Percentiles rank a stretch among this genome's conserved stretches.
phyloP scores from a whole-genome alignment of 345 rosid species.

The Gynandropsis gynandra region DNA sequence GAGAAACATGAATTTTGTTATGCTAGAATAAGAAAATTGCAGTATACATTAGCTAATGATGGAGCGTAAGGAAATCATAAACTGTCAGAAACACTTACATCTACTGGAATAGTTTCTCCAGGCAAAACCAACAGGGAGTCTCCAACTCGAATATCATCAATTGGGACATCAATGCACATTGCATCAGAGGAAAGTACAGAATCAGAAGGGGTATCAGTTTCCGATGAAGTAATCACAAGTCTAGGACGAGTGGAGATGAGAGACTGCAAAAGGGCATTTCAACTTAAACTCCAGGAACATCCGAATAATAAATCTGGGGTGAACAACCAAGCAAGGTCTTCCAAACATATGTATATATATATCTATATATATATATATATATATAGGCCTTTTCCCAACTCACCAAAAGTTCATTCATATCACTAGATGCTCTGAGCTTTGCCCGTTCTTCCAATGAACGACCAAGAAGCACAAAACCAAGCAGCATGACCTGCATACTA shows the following conservation, averaged over 20 bases:
- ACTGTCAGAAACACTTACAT: constrained; percentile 46
- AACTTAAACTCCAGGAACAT: constrained; percentile 4
- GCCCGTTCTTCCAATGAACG: constrained; percentile 92
- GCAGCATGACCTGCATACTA: constrained; percentile 99
- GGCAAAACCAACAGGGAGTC: constrained; percentile 81
- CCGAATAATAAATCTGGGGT: constrained; percentile 1
- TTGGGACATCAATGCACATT: constrained; percentile 71
- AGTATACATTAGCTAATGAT: background rate
- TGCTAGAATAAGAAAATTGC: constrained; percentile 6
- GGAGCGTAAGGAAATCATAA: constrained; percentile 11
- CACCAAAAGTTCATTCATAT: constrained; percentile 94
- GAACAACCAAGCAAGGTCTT: background rate
- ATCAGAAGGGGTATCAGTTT: constrained; percentile 42
- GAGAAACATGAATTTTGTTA: background rate
- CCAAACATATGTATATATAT: background rate
- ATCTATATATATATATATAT: background rate
- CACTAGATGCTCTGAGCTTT: constrained; percentile 75
- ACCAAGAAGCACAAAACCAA: constrained; percentile 91
- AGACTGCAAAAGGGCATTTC: constrained; percentile 52
- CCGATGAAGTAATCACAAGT: constrained; percentile 75
- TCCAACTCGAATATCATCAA: constrained; percentile 86
- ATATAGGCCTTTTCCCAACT: constrained; percentile 23
- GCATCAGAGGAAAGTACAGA: constrained; percentile 72
- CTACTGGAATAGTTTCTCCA: constrained; percentile 93
- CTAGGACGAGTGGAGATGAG: constrained; percentile 81